A percentile compares a stretch with the other conserved stretches of the same genome.
These are phyloP conservation scores for Emericellopsis cladophorae DNA, from an alignment of 2,329 filamentous ascomycete species.

Conservation along the genomic window DNA sequence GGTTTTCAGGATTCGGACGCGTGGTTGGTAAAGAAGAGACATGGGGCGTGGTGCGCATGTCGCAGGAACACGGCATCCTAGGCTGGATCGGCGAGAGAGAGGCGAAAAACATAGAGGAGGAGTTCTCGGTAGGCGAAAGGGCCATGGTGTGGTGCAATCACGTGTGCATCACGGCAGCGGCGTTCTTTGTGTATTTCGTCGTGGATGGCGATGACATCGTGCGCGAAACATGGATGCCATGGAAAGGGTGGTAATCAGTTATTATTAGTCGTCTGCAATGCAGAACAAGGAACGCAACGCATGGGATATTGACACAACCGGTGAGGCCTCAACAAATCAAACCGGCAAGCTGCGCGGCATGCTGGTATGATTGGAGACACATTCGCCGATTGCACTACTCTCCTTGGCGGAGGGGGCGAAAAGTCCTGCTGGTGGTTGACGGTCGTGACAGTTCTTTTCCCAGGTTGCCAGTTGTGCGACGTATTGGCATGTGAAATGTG, in stretches of 20 bases:
- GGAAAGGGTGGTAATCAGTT: conserved; percentile 15
- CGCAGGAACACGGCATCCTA: conserved; percentile 24
- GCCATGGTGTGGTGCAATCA: conserved; percentile 19
- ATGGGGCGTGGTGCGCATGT: conserved; percentile 20
- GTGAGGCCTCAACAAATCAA: too few relatives aligned
- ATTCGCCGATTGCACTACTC: too few relatives aligned
- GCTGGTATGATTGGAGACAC: too few relatives aligned
- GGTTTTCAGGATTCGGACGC: conserved; percentile 14
- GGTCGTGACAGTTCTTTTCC: too few relatives aligned
- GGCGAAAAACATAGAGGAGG: conserved; percentile 9
- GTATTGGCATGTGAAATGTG: too few relatives aligned
- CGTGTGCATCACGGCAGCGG: conserved; percentile 22
- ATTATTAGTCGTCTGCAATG: too few relatives aligned
- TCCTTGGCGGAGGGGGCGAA: too few relatives aligned
- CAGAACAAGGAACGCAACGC: too few relatives aligned
- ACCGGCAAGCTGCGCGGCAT: too few relatives aligned
- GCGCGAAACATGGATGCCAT: conserved; percentile 20
- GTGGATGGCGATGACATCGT: conserved; percentile 20
- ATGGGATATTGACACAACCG: too few relatives aligned
- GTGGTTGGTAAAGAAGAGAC: conserved; percentile 10
- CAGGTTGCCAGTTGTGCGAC: too few relatives aligned
- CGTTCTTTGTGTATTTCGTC: conserved; percentile 21
- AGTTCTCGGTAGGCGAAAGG: conserved; percentile 18
- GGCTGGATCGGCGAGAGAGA: conserved; percentile 4
- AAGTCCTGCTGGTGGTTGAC: too few relatives aligned